Base-by-base conservation (phyloP, 306 rosid species). In the Castanopsis chinensis region DNA sequence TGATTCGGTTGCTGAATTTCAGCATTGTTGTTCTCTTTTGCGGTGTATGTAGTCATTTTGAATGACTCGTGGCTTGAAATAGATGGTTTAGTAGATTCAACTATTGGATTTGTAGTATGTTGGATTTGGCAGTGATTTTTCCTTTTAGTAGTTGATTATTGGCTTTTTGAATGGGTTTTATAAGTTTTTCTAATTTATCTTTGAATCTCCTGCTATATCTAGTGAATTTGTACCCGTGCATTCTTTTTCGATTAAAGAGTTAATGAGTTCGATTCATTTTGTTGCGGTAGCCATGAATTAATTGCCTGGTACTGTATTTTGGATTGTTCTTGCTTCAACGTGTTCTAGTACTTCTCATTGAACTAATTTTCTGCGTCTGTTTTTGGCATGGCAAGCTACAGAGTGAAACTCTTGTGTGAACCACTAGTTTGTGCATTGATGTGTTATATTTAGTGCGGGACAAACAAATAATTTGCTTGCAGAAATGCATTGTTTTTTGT, bases 1-100 rank as follows among this genome's bases (percentile, higher is more conserved):
- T 77, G 63, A 74, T 73, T 83, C 9, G 76, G 76, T 82, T 80
- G 76, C 53, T 85, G 59, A 76, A 65, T 83, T 87, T 69, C 60
- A 32, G 74, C 57, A 28, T 69, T 43, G 76, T 58, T 82, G 27
- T 59, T 41, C 23, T 20, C 9, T 70, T 83, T 77, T 67, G 79
- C 75, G 74, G 80, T 78, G 81, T 83, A 74, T 78, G 76, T 27
- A 19, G 70, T 71, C 60, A 61, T 83, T 12, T 70, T 13, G 14
- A 65, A 60, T 81, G 83, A 52, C 55, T 74, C 21, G 32, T 60
- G 73, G 81, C 41, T 82, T 56, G 75, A 71, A 69, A 64, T 49
- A 20, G 79, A 23, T 61, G 88, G 80, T 80, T 80, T 68, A 54
- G 51, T 72, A 77, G 84, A 71, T 81, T 81, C 54, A 30, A 71